phyloP scores from a whole-genome alignment of 2,329 filamentous ascomycete genomes.

The Macroventuria anomochaeta region DNA sequence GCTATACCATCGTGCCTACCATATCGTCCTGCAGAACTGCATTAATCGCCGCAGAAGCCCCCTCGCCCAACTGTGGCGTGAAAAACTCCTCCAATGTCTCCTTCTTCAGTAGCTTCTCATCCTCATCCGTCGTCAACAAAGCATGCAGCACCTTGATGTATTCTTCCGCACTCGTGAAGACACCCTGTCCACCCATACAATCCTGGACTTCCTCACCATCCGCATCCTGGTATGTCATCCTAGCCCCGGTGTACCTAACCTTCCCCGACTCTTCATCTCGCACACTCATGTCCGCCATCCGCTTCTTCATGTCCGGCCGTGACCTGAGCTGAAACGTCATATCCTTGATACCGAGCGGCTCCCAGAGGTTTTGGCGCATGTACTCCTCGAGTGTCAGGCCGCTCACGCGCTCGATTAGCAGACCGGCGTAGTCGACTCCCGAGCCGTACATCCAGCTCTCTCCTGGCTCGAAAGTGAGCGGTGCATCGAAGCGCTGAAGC shows the following conservation, averaged over 20 bases:
- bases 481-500: slow-evolving; percentile 17
- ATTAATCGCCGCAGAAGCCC: slow-evolving; percentile 20
- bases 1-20: slow-evolving; percentile 5
- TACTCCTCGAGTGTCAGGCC: slow-evolving; percentile 63
- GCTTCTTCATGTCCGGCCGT: slow-evolving; percentile 30
- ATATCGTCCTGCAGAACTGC: slow-evolving; percentile 46
- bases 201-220: slow-evolving; percentile 27
- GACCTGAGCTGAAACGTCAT: slow-evolving; percentile 60
- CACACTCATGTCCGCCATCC: slow-evolving; percentile 39
- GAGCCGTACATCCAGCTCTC: slow-evolving; percentile 59
- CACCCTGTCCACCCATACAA: slow-evolving; percentile 38
- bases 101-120: slow-evolving; percentile 36
- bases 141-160: slow-evolving; percentile 42
- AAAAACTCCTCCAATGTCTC: slow-evolving; percentile 40
- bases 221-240: slow-evolving; percentile 22
- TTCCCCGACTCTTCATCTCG: slow-evolving; percentile 27
- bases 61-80: slow-evolving; percentile 36
- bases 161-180: slow-evolving; percentile 29
- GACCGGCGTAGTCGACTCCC: slow-evolving; percentile 57
- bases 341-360: slow-evolving; percentile 55
- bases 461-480: slow-evolving; percentile 52
- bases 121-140: slow-evolving; percentile 33
- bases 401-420: slow-evolving; percentile 53
- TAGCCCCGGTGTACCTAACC: slow-evolving; percentile 3
- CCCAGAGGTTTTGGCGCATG: slow-evolving; percentile 61